Percentiles rank a stretch among this genome's conserved stretches.
Evolutionary conservation across 2,329 filamentous ascomycete genomes (phyloP).

Genomic region (Aspergillus sp.): DNA sequence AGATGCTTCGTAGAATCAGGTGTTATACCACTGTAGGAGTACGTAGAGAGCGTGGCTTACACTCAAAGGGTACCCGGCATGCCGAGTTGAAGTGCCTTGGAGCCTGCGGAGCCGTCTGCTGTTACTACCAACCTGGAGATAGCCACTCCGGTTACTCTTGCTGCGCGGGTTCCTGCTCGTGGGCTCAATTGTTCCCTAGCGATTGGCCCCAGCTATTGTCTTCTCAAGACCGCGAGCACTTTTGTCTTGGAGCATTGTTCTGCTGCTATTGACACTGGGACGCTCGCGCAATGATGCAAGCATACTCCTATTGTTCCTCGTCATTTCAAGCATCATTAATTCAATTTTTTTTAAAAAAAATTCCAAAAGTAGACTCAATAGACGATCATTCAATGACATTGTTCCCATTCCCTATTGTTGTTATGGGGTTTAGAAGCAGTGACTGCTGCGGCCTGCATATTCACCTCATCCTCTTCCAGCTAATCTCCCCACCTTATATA

Average conservation of each 20-base stretch:
- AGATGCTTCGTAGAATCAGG: not conserved
- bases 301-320: not conserved
- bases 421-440: not conserved
- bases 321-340: not conserved
- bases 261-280: not conserved
- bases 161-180: not conserved
- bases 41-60: not conserved
- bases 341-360: not conserved
- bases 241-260: not conserved
- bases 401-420: constrained; percentile 1
- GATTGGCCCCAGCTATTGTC: not conserved
- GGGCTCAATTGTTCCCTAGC: not conserved
- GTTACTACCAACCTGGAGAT: not conserved
- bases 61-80: not conserved
- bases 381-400: not conserved
- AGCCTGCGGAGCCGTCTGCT: not conserved
- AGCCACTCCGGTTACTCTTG: not conserved
- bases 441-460: not conserved
- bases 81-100: not conserved
- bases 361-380: not conserved
- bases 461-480: not conserved
- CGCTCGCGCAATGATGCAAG: not conserved
- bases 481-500: not conserved
- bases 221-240: not conserved
- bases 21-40: not conserved